Evolutionary conservation across 1,284 basidiomycete genomes (phyloP), one percentile per base, ranked within the genome.

Genomic region (Cutaneotrichosporon cutaneum): DNA sequence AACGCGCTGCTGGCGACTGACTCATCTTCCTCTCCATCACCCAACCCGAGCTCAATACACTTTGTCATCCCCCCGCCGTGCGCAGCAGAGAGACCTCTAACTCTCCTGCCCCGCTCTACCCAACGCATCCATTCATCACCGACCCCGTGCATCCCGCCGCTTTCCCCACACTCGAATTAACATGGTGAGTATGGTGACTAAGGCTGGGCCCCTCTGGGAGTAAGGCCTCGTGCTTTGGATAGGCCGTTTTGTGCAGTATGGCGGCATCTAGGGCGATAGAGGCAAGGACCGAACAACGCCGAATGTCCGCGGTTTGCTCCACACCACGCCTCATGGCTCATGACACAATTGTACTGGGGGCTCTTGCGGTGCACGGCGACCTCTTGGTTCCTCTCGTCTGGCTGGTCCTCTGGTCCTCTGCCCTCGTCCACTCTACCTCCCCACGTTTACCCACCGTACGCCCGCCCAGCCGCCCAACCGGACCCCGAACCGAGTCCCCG

Each of bases 261-360:
- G 45, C 45, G 45, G 45, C 45, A 47, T 47, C 24, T 24, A 47
- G 45, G 45, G 22, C 22, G 22, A 47, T 4, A 26, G 45, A 14
- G 22, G 13, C 24, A 51, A 27, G 27, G 48, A 27, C 56, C 56
- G 56, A 57, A 57, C 56, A 57, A 50, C 32, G 56, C 56, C 56
- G 56, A 57, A 57, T 33, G 32, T 35, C 47, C 47, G 44, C 22
- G 24, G 27, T n/a, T 30, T 47, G 55, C 55, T 47, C 54, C 44
- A 48, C 55, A 56, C n/a, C 39, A 42, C 7, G 39, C 18, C 39
- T 42, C 39, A n/a, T 42, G 39, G 39, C 39, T 42, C 39, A 42
- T 42, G 39, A 42, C 18, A 42, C 39, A 18, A n/a, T 42, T 42
- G 8, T n/a, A 18, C 39, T n/a, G 39, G 39, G 39, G 39, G 18